Conservation (phyloP, 1,139 yeast genomes). For the Zygosaccharomyces pseudobailii region DNA sequence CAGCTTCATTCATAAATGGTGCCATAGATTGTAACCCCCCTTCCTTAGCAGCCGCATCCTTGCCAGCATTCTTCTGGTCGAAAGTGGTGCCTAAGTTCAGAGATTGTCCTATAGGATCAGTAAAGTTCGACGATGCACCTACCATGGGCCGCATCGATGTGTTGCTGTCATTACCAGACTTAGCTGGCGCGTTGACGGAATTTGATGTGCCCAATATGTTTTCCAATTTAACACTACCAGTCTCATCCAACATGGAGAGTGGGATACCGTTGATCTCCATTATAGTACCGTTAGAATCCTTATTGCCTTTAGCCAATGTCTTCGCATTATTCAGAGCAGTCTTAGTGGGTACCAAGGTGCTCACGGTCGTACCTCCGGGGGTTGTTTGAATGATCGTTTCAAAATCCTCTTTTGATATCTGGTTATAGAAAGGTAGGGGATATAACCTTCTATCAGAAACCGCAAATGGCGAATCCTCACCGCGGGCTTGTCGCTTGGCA, state of each 20-base stretch:
- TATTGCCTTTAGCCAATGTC: slow-evolving; percentile 34
- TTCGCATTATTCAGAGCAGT: slow-evolving; percentile 49
- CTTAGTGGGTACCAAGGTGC: slow-evolving; percentile 84
- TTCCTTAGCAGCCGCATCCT: neutral
- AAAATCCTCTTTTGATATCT: slow-evolving; percentile 87
- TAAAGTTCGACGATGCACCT: neutral
- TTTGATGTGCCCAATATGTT: slow-evolving; percentile 11
- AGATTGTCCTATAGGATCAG: neutral
- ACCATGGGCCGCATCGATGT: neutral
- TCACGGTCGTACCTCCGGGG: slow-evolving; percentile 88
- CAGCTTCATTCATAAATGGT: slow-evolving; percentile 4
- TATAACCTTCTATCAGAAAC: slow-evolving; percentile 39
- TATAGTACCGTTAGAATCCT: slow-evolving; percentile 22
- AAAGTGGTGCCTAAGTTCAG: neutral
- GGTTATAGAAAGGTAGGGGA: slow-evolving; percentile 90
- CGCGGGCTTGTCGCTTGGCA: slow-evolving; percentile 20
- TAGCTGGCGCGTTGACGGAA: neutral
- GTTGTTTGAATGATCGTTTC: slow-evolving; percentile 80
- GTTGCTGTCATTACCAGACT: neutral
- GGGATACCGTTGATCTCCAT: slow-evolving; percentile 69
- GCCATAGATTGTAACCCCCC: neutral
- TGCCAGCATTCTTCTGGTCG: neutral
- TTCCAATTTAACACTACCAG: slow-evolving; percentile 52
- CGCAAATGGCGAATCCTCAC: slow-evolving; percentile 16
- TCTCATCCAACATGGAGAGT: slow-evolving; percentile 70